Evolutionary conservation across 2,329 filamentous ascomycete species (phyloP).

Genomic region (Bimuria novae-zelandiae): DNA sequence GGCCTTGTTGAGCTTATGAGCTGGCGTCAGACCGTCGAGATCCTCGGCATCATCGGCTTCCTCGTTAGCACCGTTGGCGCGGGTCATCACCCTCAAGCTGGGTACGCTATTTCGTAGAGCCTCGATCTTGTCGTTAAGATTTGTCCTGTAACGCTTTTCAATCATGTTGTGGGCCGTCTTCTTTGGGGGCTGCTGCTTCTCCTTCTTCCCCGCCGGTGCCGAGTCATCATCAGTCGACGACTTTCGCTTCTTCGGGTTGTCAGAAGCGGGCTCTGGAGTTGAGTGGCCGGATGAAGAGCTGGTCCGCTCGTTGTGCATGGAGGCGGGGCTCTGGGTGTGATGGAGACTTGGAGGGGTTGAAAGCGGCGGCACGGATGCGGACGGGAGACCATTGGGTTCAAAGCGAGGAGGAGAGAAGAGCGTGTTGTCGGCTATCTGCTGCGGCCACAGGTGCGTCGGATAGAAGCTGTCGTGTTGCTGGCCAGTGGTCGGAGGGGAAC

Average conservation of each 20-base stretch:
- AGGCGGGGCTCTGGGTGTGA: slow-evolving; percentile 41
- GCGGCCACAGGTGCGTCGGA: slow-evolving; percentile 36
- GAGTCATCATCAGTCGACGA: slow-evolving; percentile 57
- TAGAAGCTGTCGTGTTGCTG: slow-evolving; percentile 38
- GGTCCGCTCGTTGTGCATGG: slow-evolving; percentile 36
- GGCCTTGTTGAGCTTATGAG: slow-evolving; percentile 97
- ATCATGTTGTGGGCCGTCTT: slow-evolving; percentile 99
- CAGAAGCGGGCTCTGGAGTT: slow-evolving; percentile 60
- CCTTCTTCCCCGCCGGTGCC: slow-evolving; percentile 57
- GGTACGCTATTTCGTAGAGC: slow-evolving; percentile 90
- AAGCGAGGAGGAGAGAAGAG: slow-evolving; percentile 37
- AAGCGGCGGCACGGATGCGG: slow-evolving; percentile 30
- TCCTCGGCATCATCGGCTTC: slow-evolving; percentile 83
- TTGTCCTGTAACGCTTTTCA: slow-evolving; percentile 94
- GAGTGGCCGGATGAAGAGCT: slow-evolving; percentile 58
- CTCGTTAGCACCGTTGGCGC: slow-evolving; percentile 56
- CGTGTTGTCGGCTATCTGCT: slow-evolving; percentile 24
- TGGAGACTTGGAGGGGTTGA: slow-evolving; percentile 43
- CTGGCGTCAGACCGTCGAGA: slow-evolving; percentile 69
- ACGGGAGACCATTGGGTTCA: slow-evolving; percentile 28
- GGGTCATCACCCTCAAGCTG: slow-evolving; percentile 81
- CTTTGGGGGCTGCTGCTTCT: slow-evolving; percentile 66
- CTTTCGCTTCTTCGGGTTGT: slow-evolving; percentile 44
- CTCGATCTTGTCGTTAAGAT: slow-evolving; percentile 96
- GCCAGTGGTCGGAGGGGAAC: slow-evolving; percentile 36